Evolutionary conservation across 129 eudicot genomes (phyloP), one percentile per base, ranked within the genome.

Genomic region (Daucus carota): DNA sequence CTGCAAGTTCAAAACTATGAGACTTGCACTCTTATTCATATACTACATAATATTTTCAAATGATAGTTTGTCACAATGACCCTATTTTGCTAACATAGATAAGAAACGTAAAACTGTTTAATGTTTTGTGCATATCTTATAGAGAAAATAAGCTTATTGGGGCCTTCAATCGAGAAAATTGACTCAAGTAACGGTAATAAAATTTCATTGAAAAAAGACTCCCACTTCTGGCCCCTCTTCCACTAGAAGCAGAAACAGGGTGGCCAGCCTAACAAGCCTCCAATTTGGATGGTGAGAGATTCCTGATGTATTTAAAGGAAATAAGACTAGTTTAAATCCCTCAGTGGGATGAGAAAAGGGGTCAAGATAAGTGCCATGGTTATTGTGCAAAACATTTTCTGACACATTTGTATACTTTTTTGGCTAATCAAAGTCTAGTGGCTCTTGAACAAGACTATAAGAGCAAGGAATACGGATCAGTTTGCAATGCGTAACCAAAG

Each of bases 1-100:
- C 94, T 91, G 91, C 83, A 85, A 70, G n/a, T n/a, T 42, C 42
- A 36, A 67, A 24, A 71, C 22, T 26, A 52, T 31, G 24, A 8
- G 46, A 3, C 50, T 18, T 41, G 32, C 31, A 41, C 74, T 38
- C 44, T 17, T 65, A 28, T 13, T 31, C 40, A 14, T 26, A 26
- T 3, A 65, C 17, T 14, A 31, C 33, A 60, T 28, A 29, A n/a
- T 26, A 10, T 28, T 28, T 28, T 4, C 26, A 26, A 6, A 59
- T 17, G 7, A 47, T 24, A 29, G 10, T 60, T 60, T 5, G 14
- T n/a, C 33, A 60, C 36, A 1, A 26, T 11, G 12, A 29, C 18
- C 0, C 17, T 60, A n/a, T 60, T n/a, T 60, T 60, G 34, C 32
- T 10, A 48, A 17, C n/a, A 48, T 48, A 48, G 57, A 48, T 20